These are phyloP conservation scores for Fusarium torreyae DNA, from an alignment of 2,329 filamentous ascomycete genomes.

Conservation along the genomic window DNA sequence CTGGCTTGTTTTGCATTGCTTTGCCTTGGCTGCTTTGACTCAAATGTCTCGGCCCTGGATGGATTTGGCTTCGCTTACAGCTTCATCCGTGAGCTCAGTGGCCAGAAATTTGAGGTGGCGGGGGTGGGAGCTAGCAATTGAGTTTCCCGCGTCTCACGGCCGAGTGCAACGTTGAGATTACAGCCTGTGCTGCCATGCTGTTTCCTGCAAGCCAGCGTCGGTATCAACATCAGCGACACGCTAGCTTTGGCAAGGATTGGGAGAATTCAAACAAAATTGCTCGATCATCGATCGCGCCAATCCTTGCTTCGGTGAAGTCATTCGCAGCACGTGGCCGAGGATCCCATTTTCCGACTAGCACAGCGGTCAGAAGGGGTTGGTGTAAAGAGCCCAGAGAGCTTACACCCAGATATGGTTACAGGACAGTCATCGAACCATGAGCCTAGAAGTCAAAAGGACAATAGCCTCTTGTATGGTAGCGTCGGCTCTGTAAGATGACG, in stretches of 20 bases:
- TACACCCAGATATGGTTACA: not conserved
- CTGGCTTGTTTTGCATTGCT: not conserved
- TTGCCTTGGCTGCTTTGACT: not conserved
- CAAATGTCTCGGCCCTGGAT: not conserved
- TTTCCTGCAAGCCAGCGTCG: constrained; percentile 23
- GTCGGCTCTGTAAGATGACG: constrained; percentile 40
- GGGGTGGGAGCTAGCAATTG: constrained; percentile 21
- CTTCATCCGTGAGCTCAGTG: constrained; percentile 1
- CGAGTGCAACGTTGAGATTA: constrained; percentile 26
- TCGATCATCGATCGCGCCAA: constrained; percentile 31
- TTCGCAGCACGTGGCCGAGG: constrained; percentile 31
- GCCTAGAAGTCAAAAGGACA: constrained; percentile 7
- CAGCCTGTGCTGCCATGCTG: constrained; percentile 33
- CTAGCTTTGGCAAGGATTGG: constrained; percentile 20
- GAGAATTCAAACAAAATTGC: constrained; percentile 13
- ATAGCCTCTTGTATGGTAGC: constrained; percentile 10
- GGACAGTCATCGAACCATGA: not conserved
- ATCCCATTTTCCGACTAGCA: constrained; percentile 15
- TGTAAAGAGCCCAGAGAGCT: constrained; percentile 4
- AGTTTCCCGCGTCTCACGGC: constrained; percentile 32
- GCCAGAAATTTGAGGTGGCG: not conserved
- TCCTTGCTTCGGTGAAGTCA: constrained; percentile 20
- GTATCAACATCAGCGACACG: constrained; percentile 23
- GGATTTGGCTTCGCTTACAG: constrained; percentile 13
- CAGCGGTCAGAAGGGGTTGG: constrained; percentile 14